Evolutionary conservation across 2,329 filamentous ascomycete genomes (phyloP), one percentile per base, ranked within the genome.

Genomic region (Bisporella sp.): DNA sequence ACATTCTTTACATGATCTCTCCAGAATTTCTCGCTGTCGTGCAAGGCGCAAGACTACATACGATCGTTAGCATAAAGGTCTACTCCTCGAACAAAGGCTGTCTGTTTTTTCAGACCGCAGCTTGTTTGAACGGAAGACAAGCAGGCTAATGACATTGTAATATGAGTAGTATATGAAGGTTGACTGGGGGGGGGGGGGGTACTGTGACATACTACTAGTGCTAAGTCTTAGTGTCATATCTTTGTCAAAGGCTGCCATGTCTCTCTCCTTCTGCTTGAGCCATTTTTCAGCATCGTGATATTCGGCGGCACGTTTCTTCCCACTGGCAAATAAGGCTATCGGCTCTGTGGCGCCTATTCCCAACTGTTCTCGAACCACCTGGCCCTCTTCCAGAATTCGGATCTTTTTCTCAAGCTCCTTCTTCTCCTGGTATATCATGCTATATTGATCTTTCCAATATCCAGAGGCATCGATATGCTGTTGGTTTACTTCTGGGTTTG

Each of bases 361-460:
- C 9, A 29, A 12, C 29, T 37, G 13, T 21, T 21, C 32, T 21
- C 11, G 31, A 30, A 12, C 45, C 42, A 37, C 39, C 5, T 32
- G 5, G 2, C 7, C 47, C 33, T 58, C 51, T 29, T 59, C 53
- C 12, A 59, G 31, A 13, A 43, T 42, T 31, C 45, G 45, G 29
- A 63, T 13, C 37, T 57, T 57, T n/a, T 55, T 52, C n/a, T 62
- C 54, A 1, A 63, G 53, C 29, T 7, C 43, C 31, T 54, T 55
- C 41, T 60, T 62, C 41, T 64, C 57, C 12, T 39, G 28, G 41
- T 57, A 44, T 31, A 61, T 42, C 9, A 43, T 57, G 3, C 47
- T 35, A 28, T 57, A 64, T 46, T 60, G 57, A 31, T 61, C 57
- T 42, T 57, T 62, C 62, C 62, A 64, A 48, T 61, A 62, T 44